These are phyloP conservation scores for Jaapia argillacea DNA, from an alignment of 768 basidiomycete species.

Conservation along the genomic window DNA sequence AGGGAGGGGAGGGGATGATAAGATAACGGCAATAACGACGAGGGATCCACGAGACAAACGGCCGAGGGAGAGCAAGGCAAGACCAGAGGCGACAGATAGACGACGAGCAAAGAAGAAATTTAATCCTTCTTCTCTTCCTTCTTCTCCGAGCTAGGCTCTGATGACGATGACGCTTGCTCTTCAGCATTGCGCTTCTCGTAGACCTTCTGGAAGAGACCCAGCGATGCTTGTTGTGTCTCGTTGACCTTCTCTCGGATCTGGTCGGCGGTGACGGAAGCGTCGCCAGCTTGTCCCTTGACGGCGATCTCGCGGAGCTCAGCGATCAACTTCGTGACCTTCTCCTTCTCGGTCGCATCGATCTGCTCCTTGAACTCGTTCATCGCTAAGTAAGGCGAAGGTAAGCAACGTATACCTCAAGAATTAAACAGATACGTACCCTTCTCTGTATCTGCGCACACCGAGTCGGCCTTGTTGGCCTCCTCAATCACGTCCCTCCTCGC, in stretches of 20 bases:
- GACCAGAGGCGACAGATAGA: neutral
- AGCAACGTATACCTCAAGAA: too few relatives aligned
- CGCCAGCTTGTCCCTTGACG: slow-evolving; percentile 82
- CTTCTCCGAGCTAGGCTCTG: slow-evolving; percentile 27
- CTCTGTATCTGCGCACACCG: slow-evolving; percentile 89
- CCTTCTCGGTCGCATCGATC: slow-evolving; percentile 84
- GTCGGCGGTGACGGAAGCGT: slow-evolving; percentile 74
- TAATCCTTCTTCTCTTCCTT: slow-evolving; percentile 83
- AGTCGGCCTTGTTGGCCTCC: slow-evolving; percentile 94
- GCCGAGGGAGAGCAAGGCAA: neutral
- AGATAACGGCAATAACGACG: neutral
- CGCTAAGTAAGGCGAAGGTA: slow-evolving; percentile 42
- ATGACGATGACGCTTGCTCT: slow-evolving; percentile 31
- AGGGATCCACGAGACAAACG: neutral
- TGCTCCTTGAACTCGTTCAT: slow-evolving; percentile 98
- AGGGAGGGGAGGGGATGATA: slow-evolving; percentile 5
- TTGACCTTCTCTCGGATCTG: slow-evolving; percentile 85
- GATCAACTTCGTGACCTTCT: slow-evolving; percentile 85
- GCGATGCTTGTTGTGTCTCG: slow-evolving; percentile 90
- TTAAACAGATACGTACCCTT: slow-evolving; percentile 48
- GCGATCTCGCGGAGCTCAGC: slow-evolving; percentile 83
- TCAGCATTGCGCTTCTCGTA: slow-evolving; percentile 89
- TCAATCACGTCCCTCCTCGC: slow-evolving; percentile 81
- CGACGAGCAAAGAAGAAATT: too few relatives aligned
- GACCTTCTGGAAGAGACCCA: slow-evolving; percentile 95